phyloP scores from a whole-genome alignment of 768 basidiomycete genomes.

The Hericium coralloides region DNA sequence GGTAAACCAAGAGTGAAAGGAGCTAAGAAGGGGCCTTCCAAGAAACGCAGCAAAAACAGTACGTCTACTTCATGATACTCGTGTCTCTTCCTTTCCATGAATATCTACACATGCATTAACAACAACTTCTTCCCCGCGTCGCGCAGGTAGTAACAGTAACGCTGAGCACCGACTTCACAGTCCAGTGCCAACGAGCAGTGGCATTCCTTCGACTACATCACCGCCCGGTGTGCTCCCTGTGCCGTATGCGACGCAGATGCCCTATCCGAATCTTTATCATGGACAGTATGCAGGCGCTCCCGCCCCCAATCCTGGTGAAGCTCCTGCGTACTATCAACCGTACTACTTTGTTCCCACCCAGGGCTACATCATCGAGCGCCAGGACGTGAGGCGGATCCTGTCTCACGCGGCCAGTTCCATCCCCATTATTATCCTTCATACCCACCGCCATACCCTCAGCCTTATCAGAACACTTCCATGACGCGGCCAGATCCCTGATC shows the following conservation, averaged over 20 bases:
- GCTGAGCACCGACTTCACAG: conserved; percentile 34
- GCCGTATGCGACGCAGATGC: conserved; percentile 42
- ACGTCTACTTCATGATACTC: conserved; percentile 23
- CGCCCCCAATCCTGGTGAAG: conserved; percentile 41
- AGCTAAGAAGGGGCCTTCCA: conserved; percentile 83
- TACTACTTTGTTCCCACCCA: conserved; percentile 36
- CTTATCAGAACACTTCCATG: conserved; percentile 39
- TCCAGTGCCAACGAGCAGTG: conserved; percentile 21
- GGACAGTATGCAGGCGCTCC: conserved; percentile 39
- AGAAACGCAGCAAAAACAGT: conserved; percentile 93
- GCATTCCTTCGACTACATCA: conserved; percentile 22
- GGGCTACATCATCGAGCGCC: conserved; percentile 24
- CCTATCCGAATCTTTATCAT: conserved; percentile 47
- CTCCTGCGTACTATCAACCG: conserved; percentile 41
- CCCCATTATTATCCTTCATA: conserved; percentile 40
- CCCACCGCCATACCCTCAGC: conserved; percentile 37
- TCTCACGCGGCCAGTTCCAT: conserved; percentile 23
- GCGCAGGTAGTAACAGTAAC: conserved; percentile 38
- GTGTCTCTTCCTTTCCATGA: background rate
- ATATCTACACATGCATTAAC: conserved; percentile 13
- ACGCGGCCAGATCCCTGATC: conserved; percentile 22
- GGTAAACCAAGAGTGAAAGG: conserved; percentile 89
- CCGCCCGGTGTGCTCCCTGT: conserved; percentile 34
- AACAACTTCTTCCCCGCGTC: conserved; percentile 22
- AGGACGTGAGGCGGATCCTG: conserved; percentile 25